phyloP scores from a whole-genome alignment of 345 rosid genomes.

The Sonneratia caseolaris region DNA sequence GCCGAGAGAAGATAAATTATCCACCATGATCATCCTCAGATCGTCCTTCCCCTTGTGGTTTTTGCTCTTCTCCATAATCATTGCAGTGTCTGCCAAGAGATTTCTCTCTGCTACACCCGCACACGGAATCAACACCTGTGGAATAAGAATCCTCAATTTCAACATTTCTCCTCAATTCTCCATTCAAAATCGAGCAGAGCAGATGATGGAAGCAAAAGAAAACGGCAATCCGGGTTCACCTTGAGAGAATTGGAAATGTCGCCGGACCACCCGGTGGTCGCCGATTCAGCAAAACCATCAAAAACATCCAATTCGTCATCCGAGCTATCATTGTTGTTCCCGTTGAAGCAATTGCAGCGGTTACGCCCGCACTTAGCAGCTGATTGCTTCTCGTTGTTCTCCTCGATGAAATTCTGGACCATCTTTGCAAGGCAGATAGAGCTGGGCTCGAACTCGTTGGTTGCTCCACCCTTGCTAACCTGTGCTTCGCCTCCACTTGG shows the following conservation, averaged over 20 bases:
- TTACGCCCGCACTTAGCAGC: slow-evolving; percentile 57
- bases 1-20: slow-evolving; percentile 47
- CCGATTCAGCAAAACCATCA: slow-evolving; percentile 33
- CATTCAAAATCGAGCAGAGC: too few species aligned
- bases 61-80: slow-evolving; percentile 74
- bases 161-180: neutral
- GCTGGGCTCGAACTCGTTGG: slow-evolving; percentile 74
- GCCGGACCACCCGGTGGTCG: slow-evolving; percentile 32
- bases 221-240: slow-evolving; percentile 29
- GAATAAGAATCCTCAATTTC: neutral
- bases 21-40: slow-evolving; percentile 51
- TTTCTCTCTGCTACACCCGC: slow-evolving; percentile 61
- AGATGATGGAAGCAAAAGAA: too few species aligned
- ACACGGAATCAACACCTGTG: slow-evolving; percentile 71
- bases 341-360: slow-evolving; percentile 94
- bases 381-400: slow-evolving; percentile 62
- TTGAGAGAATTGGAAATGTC: slow-evolving; percentile 53
- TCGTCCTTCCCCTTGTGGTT: slow-evolving; percentile 58
- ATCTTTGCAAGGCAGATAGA: slow-evolving; percentile 76
- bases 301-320: slow-evolving; percentile 71
- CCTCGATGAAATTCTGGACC: slow-evolving; percentile 90
- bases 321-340: slow-evolving; percentile 57
- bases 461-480: slow-evolving; percentile 23
- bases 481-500: slow-evolving; percentile 24
- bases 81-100: slow-evolving; percentile 67